Evolutionary conservation across 2,329 filamentous ascomycete genomes (phyloP), one percentile per base, ranked within the genome.

Genomic region (Aspergillus sp.): DNA sequence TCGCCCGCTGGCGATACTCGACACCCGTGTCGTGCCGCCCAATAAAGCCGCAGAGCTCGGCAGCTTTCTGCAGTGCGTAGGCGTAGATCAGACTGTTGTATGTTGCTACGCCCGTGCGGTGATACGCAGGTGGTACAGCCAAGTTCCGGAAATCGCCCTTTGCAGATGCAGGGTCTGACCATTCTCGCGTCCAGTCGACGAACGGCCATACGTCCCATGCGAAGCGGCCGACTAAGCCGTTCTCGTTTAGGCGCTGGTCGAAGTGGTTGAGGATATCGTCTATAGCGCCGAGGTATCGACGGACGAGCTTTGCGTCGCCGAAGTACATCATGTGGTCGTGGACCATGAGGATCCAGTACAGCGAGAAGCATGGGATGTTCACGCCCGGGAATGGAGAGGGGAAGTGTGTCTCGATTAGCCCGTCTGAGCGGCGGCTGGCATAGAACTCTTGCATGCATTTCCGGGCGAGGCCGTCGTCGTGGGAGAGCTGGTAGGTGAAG

Each of bases 361-460:
- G 27, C 4, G 54, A 60, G 50, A 57, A 60, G 30, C 27, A 24
- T 6, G 54, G 54, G 33, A 57, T 55, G 12, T 51, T 53, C 4
- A 48, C 33, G 5, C 37, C 41, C 0, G 46, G 45, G 30, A 45
- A 41, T 4, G 54, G 50, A 3, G 45, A 17, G 5, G 58, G 54
- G 34, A 41, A 57, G n/a, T 60, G 58, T 2, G 58, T 53, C 27
- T 54, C 44, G 7, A 60, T 39, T 2, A 60, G 47, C 2, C 51
- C 54, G 15, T 54, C 54, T 13, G 40, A 27, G 9, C 54, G 42
- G 3, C 58, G 41, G 7, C 39, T 47, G 19, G 58, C 58, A 19
- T 51, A 33, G 46, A 60, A 60, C 15, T 60, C 58, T 13, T 47
- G 30, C 7, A 60, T 45, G 1, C 30, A 40, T 22, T 60, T 60